Base-by-base conservation (phyloP, 805 yeast genomes). In the Candida nitratophila region DNA sequence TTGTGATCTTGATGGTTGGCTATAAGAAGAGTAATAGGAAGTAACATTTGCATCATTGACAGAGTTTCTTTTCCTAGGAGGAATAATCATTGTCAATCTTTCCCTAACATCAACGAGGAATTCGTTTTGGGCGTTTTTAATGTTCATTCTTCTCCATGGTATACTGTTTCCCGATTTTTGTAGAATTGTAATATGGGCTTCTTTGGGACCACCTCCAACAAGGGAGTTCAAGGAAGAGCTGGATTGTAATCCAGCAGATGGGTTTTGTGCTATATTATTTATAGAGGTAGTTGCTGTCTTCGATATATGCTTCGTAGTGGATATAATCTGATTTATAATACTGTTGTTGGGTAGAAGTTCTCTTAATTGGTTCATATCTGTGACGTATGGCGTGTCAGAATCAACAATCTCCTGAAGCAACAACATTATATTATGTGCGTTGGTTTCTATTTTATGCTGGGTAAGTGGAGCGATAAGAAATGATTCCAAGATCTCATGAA, bases 41-140 rank as follows among this genome's bases (percentile, higher is more conserved):
- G 61, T 50, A 39, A 55, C 21, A 26, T 37, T 7, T 19, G 22
- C 35, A 32, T 46, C 35, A 16, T 19, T 10, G 9, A n/a, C 10
- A 8, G 24, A 34, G 16, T 46, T 24, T 11, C 41, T 21, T 31
- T 40, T 45, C 7, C 44, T 39, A 46, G 76, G 63, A 21, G 70
- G 67, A 20, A 81, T 60, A 0, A 83, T 70, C 32, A 83, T 73
- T 49, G 73, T 74, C 20, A 86, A 60, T 1, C 72, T 66, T 60
- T 91, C 99, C 2, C 72, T 70, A 6, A 93, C 59, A 62, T 93
- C 98, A 9, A 91, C 83, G 59, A 81, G 88, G 62, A 91, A 71
- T 62, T 91, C 98, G 61, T 91, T 88, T 50, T 81, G 81, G 3
- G 86, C 73, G 59, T 86, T 79, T 50, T 73, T 76, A n/a, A 85